Base-by-base conservation (phyloP, 208 protist genomes). In the Leishmania braziliensis region DNA sequence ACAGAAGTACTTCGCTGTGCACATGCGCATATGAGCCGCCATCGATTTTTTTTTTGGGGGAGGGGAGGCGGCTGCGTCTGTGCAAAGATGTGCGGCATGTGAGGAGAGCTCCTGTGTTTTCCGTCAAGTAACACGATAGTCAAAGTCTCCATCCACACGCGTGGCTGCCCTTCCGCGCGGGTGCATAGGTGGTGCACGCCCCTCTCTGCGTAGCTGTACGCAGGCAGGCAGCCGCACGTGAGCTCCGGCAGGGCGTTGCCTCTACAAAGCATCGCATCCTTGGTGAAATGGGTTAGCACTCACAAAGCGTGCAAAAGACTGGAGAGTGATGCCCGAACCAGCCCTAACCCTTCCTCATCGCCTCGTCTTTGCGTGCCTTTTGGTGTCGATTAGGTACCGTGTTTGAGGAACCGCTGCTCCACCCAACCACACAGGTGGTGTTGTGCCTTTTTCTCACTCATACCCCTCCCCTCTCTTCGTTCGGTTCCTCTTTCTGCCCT, bases 1-100 rank as follows among this genome's bases (percentile, higher is more conserved):
- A 66, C 80, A 86, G 58, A 97, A 96, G 87, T 79, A 97, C 80
- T 97, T 92, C 78, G 94, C 95, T 5, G 90, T 98, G 6, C 90
- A 97, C 79, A 66, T 91, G 56, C 89, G 93, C 60, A 65, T 92
- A 9, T 90, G 33, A 88, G 54, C 43, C 8, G 9, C 10, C 39
- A 81, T 48, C 51, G 46, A 20, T 39, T 39, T 29, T 50, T 69
- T 51, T 46, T 46, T 4, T 46, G 43, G 1, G 43, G 1, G 43
- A 6, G 43, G 36, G 36, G 1, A 1, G 36, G 51, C 75, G 4
- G 23, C 18, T 53, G 46, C 33, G 23, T 0, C 20, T 8, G 66
- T 53, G 69, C 39, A 9, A n/a, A 20, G 46, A 51, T 75, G 26
- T 58, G 54, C 48, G 48, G 75, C 20, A 26, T 18, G n/a, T 50